A percentile compares a stretch with the other conserved stretches of the same genome.
Conservation (phyloP, 2,329 filamentous ascomycete species). For the Bertia moriformis region DNA sequence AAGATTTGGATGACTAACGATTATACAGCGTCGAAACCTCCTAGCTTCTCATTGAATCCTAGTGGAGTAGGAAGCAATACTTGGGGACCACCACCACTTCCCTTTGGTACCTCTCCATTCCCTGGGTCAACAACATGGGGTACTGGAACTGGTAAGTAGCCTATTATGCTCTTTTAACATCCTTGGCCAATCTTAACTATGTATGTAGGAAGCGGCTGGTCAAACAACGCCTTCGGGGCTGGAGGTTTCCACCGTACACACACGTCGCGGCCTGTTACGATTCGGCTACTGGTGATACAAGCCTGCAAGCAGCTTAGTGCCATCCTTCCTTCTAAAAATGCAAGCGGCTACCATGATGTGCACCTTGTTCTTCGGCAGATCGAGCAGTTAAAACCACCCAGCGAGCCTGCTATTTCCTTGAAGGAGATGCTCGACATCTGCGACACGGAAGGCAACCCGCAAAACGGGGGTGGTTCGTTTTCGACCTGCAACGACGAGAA, state of each 20-base stretch:
- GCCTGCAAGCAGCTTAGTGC: slow-evolving; percentile 52
- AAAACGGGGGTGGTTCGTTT: slow-evolving; percentile 85
- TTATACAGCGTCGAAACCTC: background rate
- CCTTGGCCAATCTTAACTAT: no score
- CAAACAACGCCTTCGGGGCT: slow-evolving; percentile 5
- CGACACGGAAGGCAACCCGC: slow-evolving; percentile 74
- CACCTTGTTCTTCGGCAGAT: slow-evolving; percentile 18
- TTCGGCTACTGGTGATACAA: slow-evolving; percentile 62
- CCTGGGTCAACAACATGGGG: background rate
- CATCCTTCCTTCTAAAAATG: slow-evolving; percentile 15
- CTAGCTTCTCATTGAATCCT: background rate
- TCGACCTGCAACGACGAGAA: slow-evolving; percentile 41
- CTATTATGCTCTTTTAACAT: no score
- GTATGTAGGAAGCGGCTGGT: slow-evolving; percentile 3
- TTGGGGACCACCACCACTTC: background rate
- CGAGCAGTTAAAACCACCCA: slow-evolving; percentile 29
- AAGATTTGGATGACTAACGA: no score
- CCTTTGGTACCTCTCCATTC: background rate
- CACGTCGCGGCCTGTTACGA: slow-evolving; percentile 50
- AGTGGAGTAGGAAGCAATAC: background rate
- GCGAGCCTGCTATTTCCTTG: slow-evolving; percentile 27
- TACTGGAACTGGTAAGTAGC: background rate
- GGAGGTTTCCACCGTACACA: slow-evolving; percentile 25
- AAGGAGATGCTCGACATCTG: slow-evolving; percentile 69
- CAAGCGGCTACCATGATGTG: slow-evolving; percentile 57